Base-by-base conservation (phyloP, 73 alveolate genomes). In the Paramecium bursaria region DNA sequence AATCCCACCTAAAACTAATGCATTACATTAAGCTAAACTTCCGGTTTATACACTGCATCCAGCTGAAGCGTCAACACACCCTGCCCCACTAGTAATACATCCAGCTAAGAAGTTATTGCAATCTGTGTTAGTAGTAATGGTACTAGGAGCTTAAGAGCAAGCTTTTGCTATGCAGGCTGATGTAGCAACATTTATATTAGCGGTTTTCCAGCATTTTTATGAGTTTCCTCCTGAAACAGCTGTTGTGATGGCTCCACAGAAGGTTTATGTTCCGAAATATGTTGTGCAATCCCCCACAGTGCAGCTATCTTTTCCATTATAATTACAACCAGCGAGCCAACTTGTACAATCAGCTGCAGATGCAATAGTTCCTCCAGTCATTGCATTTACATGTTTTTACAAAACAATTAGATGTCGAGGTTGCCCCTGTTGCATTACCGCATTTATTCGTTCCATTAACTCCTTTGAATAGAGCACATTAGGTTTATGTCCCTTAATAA, bases 251-350 rank as follows among this genome's bases (percentile, higher is more conserved):
- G 60, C 82, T 35, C 22, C 82, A 19, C 82, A 67, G 26, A 7
- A 15, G 0, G 48, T 4, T 42, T 67, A 25, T 3, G 82, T 67
- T 0, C 82, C 82, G 33, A 53, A 39, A 42, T 67, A 67, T 0
- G 26, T 26, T 25, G 54, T 17, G 25, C 82, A 67, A 0, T 53
- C 44, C 9, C 25, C 50, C n/a, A n/a, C 51, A 10, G 33, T 50
- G 33, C 76, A 57, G 33, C 76, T 29, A 26, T 4, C 52, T 5
- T 57, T 27, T 57, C 76, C 76, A 57, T 57, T 31, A 57, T 25
- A 57, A 7, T 14, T 29, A 29, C 76, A 57, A 23, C 51, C 76
- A 39, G 14, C 11, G 11, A 39, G 49, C 49, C 49, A 39, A 7
- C 11, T 11, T 7, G 49, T 39, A 39, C 49, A 39, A n/a, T n/a